These are phyloP conservation scores for Tremellales sp. DNA, from an alignment of 1,284 basidiomycete species.

Conservation along the genomic window DNA sequence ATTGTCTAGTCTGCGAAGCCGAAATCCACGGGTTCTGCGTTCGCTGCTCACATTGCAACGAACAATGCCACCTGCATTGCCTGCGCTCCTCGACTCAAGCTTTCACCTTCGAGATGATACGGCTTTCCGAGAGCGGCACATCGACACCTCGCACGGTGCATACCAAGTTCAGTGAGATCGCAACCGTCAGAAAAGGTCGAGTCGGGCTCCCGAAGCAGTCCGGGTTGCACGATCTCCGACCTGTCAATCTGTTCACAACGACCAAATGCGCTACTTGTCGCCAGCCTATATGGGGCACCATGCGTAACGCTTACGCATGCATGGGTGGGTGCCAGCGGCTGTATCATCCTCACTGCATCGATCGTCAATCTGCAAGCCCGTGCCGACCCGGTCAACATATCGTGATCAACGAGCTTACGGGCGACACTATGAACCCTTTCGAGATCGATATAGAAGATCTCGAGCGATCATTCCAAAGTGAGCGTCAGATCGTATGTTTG, in stretches of 20 bases:
- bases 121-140: constrained; percentile 5
- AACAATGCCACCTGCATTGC: constrained; percentile 31
- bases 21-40: constrained; percentile 30
- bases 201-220: constrained; percentile 14
- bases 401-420: constrained; percentile 24
- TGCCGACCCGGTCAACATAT: constrained; percentile 42
- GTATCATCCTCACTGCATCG: constrained; percentile 57
- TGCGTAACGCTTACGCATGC: constrained; percentile 63
- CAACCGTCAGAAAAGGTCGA: constrained; percentile 1
- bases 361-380: constrained; percentile 34
- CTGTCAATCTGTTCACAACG: constrained; percentile 66
- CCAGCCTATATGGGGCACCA: constrained; percentile 66
- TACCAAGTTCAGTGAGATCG: constrained; percentile 27
- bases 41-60: constrained; percentile 31
- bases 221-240: constrained; percentile 31
- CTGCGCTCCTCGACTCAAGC: constrained; percentile 18
- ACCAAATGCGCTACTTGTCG: constrained; percentile 64
- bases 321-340: constrained; percentile 57
- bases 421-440: constrained; percentile 44
- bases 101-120: constrained; percentile 27
- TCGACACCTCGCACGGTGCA: constrained; percentile 11
- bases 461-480: constrained; percentile 50
- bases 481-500: no score
- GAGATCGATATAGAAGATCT: constrained; percentile 42
- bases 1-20: constrained; percentile 22